phyloP scores from a whole-genome alignment of 768 basidiomycete species.

The Agaricus blazei region DNA sequence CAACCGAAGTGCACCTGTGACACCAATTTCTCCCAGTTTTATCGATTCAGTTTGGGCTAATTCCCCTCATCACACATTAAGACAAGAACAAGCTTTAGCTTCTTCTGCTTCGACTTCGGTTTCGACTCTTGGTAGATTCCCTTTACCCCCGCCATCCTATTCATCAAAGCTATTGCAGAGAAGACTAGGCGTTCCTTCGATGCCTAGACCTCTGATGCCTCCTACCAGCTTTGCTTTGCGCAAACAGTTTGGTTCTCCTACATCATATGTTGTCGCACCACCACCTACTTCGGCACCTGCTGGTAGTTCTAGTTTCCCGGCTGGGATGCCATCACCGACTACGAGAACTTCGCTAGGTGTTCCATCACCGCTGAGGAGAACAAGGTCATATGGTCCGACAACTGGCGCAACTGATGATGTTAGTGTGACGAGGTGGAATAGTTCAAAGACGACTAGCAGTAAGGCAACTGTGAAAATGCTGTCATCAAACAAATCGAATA shows the following conservation, averaged over 20 bases:
- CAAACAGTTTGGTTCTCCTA: background rate
- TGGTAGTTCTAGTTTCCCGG: background rate
- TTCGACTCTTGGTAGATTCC: conserved; percentile 6
- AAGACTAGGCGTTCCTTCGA: conserved; percentile 1
- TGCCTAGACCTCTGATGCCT: conserved; percentile 1
- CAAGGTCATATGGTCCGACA: no score
- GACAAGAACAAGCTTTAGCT: background rate
- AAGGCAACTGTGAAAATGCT: conserved; percentile 1
- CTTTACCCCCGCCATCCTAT: conserved; percentile 7
- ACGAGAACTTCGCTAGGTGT: no score
- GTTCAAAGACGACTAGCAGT: background rate
- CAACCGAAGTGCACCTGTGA: background rate
- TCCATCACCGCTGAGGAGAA: no score
- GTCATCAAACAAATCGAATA: background rate
- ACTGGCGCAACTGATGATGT: background rate
- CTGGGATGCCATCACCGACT: no score
- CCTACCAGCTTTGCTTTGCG: background rate
- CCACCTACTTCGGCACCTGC: background rate
- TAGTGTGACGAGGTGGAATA: background rate
- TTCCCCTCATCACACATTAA: background rate
- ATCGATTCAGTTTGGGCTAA: background rate
- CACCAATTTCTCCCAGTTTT: background rate
- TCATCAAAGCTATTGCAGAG: conserved; percentile 4
- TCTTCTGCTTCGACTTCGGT: conserved; percentile 2
- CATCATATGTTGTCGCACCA: background rate